Evolutionary conservation across 768 basidiomycete species (phyloP).

Genomic region (Holtermanniella nyarrowii): DNA sequence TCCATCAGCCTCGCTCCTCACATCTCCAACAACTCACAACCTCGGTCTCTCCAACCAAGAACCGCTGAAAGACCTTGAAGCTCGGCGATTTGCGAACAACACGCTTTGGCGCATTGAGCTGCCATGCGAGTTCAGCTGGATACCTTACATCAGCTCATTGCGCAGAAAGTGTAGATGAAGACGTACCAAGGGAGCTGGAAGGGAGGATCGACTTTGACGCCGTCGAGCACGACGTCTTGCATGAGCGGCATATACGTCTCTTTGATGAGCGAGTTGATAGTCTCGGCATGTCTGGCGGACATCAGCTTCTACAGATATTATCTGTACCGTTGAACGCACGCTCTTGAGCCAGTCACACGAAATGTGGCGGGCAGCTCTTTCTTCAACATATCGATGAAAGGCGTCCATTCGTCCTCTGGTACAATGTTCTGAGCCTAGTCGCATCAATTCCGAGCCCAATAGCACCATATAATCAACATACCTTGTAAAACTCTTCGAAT

Average conservation of each 20-base stretch:
- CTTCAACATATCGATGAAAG: conserved; percentile 56
- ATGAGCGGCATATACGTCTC: conserved; percentile 67
- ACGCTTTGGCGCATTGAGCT: conserved; percentile 82
- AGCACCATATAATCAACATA: conserved; percentile 7
- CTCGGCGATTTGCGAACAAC: conserved; percentile 75
- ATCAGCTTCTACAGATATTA: background rate
- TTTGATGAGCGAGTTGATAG: conserved; percentile 69
- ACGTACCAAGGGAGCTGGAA: conserved; percentile 71
- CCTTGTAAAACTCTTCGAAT: conserved; percentile 47
- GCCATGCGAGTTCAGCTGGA: conserved; percentile 91
- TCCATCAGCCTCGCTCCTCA: background rate
- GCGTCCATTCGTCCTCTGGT: conserved; percentile 62
- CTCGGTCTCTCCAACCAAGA: conserved; percentile 95
- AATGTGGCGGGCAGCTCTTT: conserved; percentile 85
- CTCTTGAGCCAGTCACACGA: conserved; percentile 74
- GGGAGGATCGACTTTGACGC: conserved; percentile 63
- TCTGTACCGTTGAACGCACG: conserved; percentile 48
- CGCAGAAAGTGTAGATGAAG: background rate
- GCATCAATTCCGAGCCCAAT: background rate
- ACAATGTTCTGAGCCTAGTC: conserved; percentile 58
- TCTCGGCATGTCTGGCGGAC: conserved; percentile 46
- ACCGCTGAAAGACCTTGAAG: conserved; percentile 90
- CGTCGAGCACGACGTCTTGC: conserved; percentile 64
- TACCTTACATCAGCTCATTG: conserved; percentile 53
- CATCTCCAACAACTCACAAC: conserved; percentile 52